A percentile compares a stretch with the other conserved stretches of the same genome.
These are phyloP conservation scores for Saprolegnia parasitica DNA, from an alignment of 352 stramenopile genomes.

Conservation along the genomic window DNA sequence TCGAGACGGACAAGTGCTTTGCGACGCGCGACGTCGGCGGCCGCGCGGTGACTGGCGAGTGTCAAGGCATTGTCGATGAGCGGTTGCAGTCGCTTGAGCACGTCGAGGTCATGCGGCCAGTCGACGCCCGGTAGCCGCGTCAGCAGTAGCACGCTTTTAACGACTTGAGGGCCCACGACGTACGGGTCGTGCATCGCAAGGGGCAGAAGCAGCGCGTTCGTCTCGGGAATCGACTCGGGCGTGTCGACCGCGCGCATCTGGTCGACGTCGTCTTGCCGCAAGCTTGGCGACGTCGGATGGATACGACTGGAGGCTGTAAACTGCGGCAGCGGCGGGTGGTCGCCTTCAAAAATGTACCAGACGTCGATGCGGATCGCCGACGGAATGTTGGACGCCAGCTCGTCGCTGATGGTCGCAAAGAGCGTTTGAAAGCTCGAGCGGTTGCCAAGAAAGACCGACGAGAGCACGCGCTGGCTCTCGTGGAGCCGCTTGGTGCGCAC, in stretches of 20 bases:
- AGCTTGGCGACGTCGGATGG: not conserved
- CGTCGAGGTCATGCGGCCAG: slow-evolving; percentile 59
- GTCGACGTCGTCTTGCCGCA: not conserved
- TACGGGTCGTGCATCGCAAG: slow-evolving; percentile 28
- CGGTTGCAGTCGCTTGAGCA: slow-evolving; percentile 37
- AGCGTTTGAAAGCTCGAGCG: slow-evolving; percentile 39
- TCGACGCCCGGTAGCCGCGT: slow-evolving; percentile 42
- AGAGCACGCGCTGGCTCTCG: slow-evolving; percentile 30
- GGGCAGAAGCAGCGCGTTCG: not conserved
- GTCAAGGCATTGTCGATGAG: slow-evolving; percentile 36
- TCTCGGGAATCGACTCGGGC: not conserved
- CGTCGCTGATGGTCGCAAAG: slow-evolving; percentile 37
- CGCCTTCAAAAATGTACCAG: slow-evolving; percentile 11
- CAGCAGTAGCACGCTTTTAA: slow-evolving; percentile 42
- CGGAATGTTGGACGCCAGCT: slow-evolving; percentile 43
- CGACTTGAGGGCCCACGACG: slow-evolving; percentile 27
- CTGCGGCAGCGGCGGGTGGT: not conserved
- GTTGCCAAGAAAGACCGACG: slow-evolving; percentile 58
- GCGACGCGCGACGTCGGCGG: slow-evolving; percentile 1
- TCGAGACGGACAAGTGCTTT: not conserved
- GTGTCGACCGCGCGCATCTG: not conserved
- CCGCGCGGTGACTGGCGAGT: slow-evolving; percentile 16
- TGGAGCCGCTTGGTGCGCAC: slow-evolving; percentile 37
- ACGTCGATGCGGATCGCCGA: slow-evolving; percentile 33
- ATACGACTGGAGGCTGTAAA: not conserved